A percentile compares a stretch with the other conserved stretches of the same genome.
Evolutionary conservation across 768 basidiomycete genomes (phyloP).

Genomic region (Gelatoporia subvermispora): DNA sequence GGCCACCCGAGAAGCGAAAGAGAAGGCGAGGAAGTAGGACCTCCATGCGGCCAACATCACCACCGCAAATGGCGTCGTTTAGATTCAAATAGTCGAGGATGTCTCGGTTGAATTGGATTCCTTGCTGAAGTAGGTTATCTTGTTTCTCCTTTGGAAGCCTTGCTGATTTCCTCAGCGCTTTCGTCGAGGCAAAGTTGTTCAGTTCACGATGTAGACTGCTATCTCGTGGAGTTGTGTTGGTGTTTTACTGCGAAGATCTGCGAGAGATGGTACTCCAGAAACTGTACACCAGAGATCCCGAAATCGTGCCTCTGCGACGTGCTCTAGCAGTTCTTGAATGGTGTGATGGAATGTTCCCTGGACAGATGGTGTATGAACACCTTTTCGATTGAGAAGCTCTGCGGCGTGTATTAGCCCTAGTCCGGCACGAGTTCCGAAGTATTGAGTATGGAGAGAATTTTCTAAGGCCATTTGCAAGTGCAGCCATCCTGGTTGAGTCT

Average conservation of each 20-base stretch:
- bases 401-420: conserved; percentile 19
- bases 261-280: conserved; percentile 17
- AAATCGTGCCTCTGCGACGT: conserved; percentile 35
- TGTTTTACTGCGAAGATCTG: conserved; percentile 20
- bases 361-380: conserved; percentile 8
- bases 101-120: conserved; percentile 33
- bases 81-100: conserved; percentile 33
- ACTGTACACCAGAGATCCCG: conserved; percentile 28
- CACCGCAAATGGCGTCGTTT: conserved; percentile 28
- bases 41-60: conserved; percentile 26
- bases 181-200: conserved; percentile 24
- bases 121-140: conserved; percentile 25
- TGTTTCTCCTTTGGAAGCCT: conserved; percentile 8
- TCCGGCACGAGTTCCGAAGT: conserved; percentile 25
- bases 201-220: conserved; percentile 26
- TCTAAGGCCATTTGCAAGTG: too few relatives aligned
- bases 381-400: conserved; percentile 17
- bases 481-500: conserved; percentile 35
- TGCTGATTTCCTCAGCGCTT: conserved; percentile 20
- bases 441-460: conserved; percentile 39
- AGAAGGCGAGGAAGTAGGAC: conserved; percentile 19
- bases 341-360: conserved; percentile 23
- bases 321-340: conserved; percentile 31
- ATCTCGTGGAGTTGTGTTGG: conserved; percentile 25
- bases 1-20: conserved; percentile 22